Evolutionary conservation across 345 rosid genomes (phyloP), one percentile per base, ranked within the genome.

Genomic region (Bruguiera gymnorhiza): DNA sequence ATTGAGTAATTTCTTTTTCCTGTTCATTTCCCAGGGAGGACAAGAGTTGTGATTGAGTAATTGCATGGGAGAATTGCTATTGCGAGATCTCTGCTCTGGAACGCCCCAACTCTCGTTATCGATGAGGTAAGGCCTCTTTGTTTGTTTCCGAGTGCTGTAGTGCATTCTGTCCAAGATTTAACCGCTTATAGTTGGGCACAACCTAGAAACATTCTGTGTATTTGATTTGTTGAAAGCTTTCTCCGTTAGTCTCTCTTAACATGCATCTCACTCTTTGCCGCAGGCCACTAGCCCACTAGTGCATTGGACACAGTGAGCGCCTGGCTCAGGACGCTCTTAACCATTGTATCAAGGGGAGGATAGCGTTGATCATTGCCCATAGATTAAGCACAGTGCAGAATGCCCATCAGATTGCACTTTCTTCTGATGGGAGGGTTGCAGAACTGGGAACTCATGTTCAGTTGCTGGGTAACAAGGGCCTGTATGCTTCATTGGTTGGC

Each of bases 211-310:
- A 13, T 43, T 43, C 54, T 62, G 32, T 65, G 8, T 52, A 3
- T 65, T 50, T 60, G 24, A 37, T 48, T 10, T 27, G 4, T 30
- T 16, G 57, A 59, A 60, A 51, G 7, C 29, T 54, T 59, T 73
- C 39, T 60, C 53, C 30, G 34, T 43, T 3, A 66, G 34, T 34
- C 34, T 65, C 1, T 36, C 36, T 52, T 23, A 31, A 43, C 36
- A 50, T 26, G 29, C 1, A 30, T 29, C 19, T 13, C 37, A 13
- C 69, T 60, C 48, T 37, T 37, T 75, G 60, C 43, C 75, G 71
- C 81, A 88, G 98, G 97, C 97, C 58, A 91, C 96, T 4, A 91
- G 98, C 75, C 98, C 60, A 89, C 96, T 5, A 94, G 98, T 76
- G 96, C 98, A 0, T 70, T 94, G 81, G 98, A 94, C 81, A 91